Evolutionary conservation across 768 basidiomycete genomes (phyloP).

Genomic region (Collybiopsis confluens): DNA sequence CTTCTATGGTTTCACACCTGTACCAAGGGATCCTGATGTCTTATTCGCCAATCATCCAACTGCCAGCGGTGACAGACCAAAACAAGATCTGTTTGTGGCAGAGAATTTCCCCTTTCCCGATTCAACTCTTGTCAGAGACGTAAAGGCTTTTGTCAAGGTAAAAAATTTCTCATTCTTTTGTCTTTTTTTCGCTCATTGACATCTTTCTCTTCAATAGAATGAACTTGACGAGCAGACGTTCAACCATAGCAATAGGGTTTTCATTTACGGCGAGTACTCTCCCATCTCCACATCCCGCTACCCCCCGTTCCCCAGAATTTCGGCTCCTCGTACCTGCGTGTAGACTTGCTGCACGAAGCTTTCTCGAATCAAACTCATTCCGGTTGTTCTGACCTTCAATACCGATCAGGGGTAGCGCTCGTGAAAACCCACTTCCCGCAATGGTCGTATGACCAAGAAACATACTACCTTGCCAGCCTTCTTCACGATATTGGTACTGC

Average conservation of each 20-base stretch:
- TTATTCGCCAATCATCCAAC: constrained; percentile 44
- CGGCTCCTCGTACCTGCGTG: background rate
- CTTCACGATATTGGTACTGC: constrained; percentile 52
- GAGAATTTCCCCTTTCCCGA: constrained; percentile 40
- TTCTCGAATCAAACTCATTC: background rate
- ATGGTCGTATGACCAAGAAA: constrained; percentile 45
- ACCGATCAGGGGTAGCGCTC: constrained; percentile 40
- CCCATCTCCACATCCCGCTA: background rate
- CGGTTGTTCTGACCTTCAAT: background rate
- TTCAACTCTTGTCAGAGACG: constrained; percentile 32
- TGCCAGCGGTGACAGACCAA: constrained; percentile 34
- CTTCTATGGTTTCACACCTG: constrained; percentile 45
- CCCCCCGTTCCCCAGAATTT: too few species aligned
- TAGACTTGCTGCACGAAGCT: background rate
- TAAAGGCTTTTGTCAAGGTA: constrained; percentile 36
- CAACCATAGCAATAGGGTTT: constrained; percentile 48
- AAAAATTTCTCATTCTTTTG: background rate
- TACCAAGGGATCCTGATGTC: constrained; percentile 43
- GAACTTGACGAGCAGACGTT: constrained; percentile 41
- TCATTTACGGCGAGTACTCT: constrained; percentile 45
- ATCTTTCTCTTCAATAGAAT: constrained; percentile 21
- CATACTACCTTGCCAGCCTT: constrained; percentile 47
- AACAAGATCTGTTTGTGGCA: constrained; percentile 35
- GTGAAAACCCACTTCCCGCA: constrained; percentile 41
- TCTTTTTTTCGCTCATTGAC: background rate